Evolutionary conservation across 192 early-diverging fungal genomes (phyloP), one percentile per base, ranked within the genome.

Genomic region (Lobosporangium transversale): DNA sequence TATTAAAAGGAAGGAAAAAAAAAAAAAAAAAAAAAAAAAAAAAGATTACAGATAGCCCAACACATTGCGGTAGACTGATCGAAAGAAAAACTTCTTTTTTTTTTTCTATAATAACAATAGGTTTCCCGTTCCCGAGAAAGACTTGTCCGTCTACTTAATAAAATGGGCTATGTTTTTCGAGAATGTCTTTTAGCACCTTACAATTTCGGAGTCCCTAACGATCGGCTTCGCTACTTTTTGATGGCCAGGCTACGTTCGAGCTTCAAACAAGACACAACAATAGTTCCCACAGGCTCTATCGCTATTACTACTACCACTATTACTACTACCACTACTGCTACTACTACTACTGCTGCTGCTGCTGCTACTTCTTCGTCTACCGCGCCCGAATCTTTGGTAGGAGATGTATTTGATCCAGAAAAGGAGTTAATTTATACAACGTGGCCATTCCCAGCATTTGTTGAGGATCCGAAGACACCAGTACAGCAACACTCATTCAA

Each of bases 201-300:
- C 50, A 88, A 93, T 71, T 85, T 93, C 42, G 87, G 91, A 31
- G 84, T 91, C n/a, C 91, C 93, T 31, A 94, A 94, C 70, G 87
- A 90, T 63, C 85, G 91, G 14, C 81, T 88, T 18, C 76, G 93
- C 43, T 94, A 94, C 62, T 94, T 91, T 70, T 69, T 92, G n/a
- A 79, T 90, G 67, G 88, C 86, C 20, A 63, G 69, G n/a, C 45
- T 57, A 2, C 42, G 70, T 61, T 66, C 66, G 1, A 70, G 58
- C n/a, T 66, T 61, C 23, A 40, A 27, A 40, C 29, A 26, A 14
- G n/a, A n/a, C n/a, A n/a, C n/a, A n/a, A n/a, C n/a, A n/a, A n/a
- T n/a, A n/a, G n/a, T n/a, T n/a, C n/a, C n/a, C n/a, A n/a, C n/a
- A n/a, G n/a, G n/a, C n/a, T n/a, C n/a, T n/a, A n/a, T n/a, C n/a